Percentiles rank a stretch among this genome's conserved stretches.
phyloP scores from a whole-genome alignment of 2,329 filamentous ascomycete species.

The Bipolaris cookei region DNA sequence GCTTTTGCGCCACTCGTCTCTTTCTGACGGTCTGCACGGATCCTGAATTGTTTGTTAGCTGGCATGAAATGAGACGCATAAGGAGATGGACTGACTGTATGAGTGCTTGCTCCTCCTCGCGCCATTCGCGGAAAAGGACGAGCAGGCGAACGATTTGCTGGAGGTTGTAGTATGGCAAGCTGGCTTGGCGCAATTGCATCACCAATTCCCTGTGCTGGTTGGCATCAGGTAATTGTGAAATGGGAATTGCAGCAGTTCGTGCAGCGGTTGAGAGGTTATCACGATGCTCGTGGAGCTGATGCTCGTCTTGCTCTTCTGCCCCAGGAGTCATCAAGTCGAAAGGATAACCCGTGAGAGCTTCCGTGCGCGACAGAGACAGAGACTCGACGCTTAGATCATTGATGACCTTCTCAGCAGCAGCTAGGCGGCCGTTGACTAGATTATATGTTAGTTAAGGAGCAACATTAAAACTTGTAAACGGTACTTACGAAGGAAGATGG shows the following conservation, averaged over 20 bases:
- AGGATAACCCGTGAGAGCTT: slow-evolving; percentile 49
- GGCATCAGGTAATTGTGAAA: slow-evolving; percentile 27
- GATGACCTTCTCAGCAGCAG: slow-evolving; percentile 62
- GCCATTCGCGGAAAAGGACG: slow-evolving; percentile 53
- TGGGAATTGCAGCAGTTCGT: slow-evolving; percentile 26
- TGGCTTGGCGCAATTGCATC: slow-evolving; percentile 27
- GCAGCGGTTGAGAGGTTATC: slow-evolving; percentile 27
- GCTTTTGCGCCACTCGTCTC: slow-evolving; percentile 6
- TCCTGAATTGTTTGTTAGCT: slow-evolving; percentile 18
- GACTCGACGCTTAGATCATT: slow-evolving; percentile 58
- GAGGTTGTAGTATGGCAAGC: slow-evolving; percentile 52
- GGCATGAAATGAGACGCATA: background rate
- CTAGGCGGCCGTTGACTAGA: slow-evolving; percentile 56
- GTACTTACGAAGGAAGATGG: slow-evolving; percentile 81
- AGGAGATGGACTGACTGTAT: slow-evolving; percentile 34
- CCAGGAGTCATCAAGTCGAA: slow-evolving; percentile 42
- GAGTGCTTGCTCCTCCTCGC: slow-evolving; percentile 50
- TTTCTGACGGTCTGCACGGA: slow-evolving; percentile 21
- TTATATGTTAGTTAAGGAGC: slow-evolving; percentile 24
- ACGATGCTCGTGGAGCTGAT: slow-evolving; percentile 27
- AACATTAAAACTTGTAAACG: background rate
- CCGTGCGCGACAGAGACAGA: slow-evolving; percentile 52
- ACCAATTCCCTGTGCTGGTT: slow-evolving; percentile 34
- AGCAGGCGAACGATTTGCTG: slow-evolving; percentile 53
- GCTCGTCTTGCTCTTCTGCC: slow-evolving; percentile 39